phyloP scores from a whole-genome alignment of 257 asterid genomes.

The Cordia subcordata region DNA sequence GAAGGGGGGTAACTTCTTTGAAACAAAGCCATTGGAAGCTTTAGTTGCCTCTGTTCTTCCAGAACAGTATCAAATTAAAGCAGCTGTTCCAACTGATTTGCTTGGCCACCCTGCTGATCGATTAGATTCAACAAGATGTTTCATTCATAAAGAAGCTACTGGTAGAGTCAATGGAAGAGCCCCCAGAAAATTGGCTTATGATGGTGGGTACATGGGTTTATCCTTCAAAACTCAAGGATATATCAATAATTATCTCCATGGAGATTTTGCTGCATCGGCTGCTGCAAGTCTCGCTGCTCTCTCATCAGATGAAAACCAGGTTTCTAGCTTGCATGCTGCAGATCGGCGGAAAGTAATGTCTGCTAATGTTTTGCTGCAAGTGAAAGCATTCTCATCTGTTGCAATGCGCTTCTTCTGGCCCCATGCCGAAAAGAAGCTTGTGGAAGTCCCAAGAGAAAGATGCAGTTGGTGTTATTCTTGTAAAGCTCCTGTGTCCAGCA shows the following conservation, averaged over 20 bases:
- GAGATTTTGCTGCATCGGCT: slow-evolving; percentile 86
- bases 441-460: slow-evolving; percentile 82
- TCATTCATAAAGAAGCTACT: slow-evolving; percentile 16
- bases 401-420: slow-evolving; percentile 84
- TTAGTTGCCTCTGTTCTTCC: not conserved
- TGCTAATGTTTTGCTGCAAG: slow-evolving; percentile 56
- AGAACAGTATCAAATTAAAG: not conserved
- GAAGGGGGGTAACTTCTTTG: not conserved
- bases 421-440: slow-evolving; percentile 59
- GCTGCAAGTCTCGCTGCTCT: slow-evolving; percentile 72
- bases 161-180: slow-evolving; percentile 22
- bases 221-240: slow-evolving; percentile 59
- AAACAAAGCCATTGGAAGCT: not conserved
- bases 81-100: not conserved
- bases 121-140: slow-evolving; percentile 10
- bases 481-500: slow-evolving; percentile 60
- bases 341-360: slow-evolving; percentile 44
- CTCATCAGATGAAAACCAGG: slow-evolving; percentile 59
- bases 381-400: slow-evolving; percentile 66
- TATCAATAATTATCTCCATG: slow-evolving; percentile 65
- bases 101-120: not conserved
- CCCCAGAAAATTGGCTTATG: slow-evolving; percentile 13
- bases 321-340: slow-evolving; percentile 33
- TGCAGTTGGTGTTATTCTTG: slow-evolving; percentile 91
- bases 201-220: slow-evolving; percentile 49